These are phyloP conservation scores for Apodospora peruviana DNA, from an alignment of 495 filamentous ascomycete species.

Conservation along the genomic window DNA sequence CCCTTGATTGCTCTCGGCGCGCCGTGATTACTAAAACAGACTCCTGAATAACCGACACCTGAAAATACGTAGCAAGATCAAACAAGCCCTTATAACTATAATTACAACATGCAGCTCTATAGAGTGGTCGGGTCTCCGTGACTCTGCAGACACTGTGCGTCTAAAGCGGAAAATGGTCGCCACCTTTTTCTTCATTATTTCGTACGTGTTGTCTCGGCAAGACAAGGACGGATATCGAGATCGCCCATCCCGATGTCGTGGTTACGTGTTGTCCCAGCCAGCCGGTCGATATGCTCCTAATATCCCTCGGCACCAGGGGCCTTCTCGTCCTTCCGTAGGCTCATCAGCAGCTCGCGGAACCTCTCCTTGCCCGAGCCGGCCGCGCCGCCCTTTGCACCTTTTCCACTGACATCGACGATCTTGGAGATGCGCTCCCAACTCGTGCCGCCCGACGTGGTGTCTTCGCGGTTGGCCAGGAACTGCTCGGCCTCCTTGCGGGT, in stretches of 20 bases:
- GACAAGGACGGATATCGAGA: too few species aligned
- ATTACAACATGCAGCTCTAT: conserved; percentile 5
- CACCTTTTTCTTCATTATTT: conserved; percentile 4
- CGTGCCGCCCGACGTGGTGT: conserved; percentile 88
- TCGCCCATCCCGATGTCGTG: too few species aligned
- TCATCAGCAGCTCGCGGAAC: conserved; percentile 86
- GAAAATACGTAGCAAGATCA: not conserved
- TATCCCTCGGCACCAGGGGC: conserved; percentile 75
- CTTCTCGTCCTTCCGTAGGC: conserved; percentile 88
- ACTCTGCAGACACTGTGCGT: not conserved
- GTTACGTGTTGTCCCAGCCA: conserved; percentile 3
- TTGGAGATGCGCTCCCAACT: conserved; percentile 98
- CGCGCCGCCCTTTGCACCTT: conserved; percentile 78
- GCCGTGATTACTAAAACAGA: not conserved
- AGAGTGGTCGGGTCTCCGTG: not conserved
- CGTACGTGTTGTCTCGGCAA: too few species aligned
- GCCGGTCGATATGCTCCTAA: conserved; percentile 1
- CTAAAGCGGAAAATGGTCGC: conserved; percentile 1
- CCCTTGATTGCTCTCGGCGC: conserved; percentile 1
- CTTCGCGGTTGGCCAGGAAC: conserved; percentile 80
- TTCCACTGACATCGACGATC: conserved; percentile 91
- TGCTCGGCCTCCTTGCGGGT: conserved; percentile 90
- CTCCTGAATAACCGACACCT: conserved; percentile 1
- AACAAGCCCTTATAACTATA: conserved; percentile 1
- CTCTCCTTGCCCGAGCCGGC: conserved; percentile 87